These are phyloP conservation scores for Epichloe amarillans DNA, from an alignment of 2,329 filamentous ascomycete genomes.

Conservation along the genomic window DNA sequence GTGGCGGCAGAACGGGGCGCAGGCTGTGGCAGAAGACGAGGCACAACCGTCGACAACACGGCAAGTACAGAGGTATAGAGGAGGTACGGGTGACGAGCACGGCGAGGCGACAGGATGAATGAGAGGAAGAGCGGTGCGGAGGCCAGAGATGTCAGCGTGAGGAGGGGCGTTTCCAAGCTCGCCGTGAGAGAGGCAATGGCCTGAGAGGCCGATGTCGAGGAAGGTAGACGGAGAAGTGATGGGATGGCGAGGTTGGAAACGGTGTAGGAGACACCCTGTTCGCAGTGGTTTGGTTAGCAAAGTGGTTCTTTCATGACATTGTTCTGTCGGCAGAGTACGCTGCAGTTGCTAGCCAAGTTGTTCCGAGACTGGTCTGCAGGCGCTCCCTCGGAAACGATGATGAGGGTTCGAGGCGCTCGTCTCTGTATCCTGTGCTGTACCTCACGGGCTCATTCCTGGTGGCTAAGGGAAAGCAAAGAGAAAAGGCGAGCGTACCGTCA, in stretches of 20 bases:
- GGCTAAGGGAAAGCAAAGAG: not conserved
- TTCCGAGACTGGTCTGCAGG: no score
- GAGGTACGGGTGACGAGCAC: conserved; percentile 75
- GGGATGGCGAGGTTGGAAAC: conserved; percentile 68
- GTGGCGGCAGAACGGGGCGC: conserved; percentile 14
- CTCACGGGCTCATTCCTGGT: not conserved
- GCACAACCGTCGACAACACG: conserved; percentile 43
- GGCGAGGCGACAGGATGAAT: conserved; percentile 61
- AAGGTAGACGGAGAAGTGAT: conserved; percentile 66
- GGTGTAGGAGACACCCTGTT: conserved; percentile 77
- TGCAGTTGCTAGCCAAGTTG: no score
- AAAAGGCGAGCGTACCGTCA: conserved; percentile 52
- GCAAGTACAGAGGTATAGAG: conserved; percentile 69
- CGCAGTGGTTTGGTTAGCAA: not conserved
- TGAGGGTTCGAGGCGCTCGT: no score
- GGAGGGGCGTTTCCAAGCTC: conserved; percentile 50
- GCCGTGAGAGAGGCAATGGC: conserved; percentile 56
- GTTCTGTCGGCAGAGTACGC: no score
- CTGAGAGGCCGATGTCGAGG: conserved; percentile 55
- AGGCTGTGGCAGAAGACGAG: conserved; percentile 30
- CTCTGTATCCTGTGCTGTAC: no score
- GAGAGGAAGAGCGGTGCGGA: conserved; percentile 62
- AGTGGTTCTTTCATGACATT: conserved; percentile 1
- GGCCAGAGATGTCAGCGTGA: conserved; percentile 54
- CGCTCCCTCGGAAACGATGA: no score